These are phyloP conservation scores for Polyplosphaeria fusca DNA, from an alignment of 495 filamentous ascomycete genomes.

Conservation along the genomic window DNA sequence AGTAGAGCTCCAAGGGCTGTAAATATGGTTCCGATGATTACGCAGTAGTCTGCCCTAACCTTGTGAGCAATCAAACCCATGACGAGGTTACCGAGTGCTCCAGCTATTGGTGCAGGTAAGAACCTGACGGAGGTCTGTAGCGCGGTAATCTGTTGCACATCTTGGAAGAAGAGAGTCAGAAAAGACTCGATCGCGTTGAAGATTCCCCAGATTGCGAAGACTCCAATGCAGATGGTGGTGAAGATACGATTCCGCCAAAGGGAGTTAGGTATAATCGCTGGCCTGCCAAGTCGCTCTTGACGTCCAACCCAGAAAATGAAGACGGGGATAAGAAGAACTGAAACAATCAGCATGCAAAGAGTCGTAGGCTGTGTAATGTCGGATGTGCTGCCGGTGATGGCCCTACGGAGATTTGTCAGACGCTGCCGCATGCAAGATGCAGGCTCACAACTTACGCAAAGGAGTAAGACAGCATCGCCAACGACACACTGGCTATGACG, in stretches of 20 bases:
- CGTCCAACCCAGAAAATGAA: slow-evolving; percentile 50
- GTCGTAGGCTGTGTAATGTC: slow-evolving; percentile 38
- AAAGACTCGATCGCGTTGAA: slow-evolving; percentile 52
- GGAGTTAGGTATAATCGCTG: slow-evolving; percentile 51
- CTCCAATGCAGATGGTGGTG: slow-evolving; percentile 49
- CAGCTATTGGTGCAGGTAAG: slow-evolving; percentile 55
- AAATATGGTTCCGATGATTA: slow-evolving; percentile 46
- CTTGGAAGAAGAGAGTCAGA: slow-evolving; percentile 55
- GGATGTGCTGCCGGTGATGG: slow-evolving; percentile 40
- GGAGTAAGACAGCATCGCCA: slow-evolving; percentile 48
- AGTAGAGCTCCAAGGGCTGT: slow-evolving; percentile 54
- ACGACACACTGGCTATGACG: slow-evolving; percentile 38
- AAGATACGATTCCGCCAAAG: slow-evolving; percentile 53
- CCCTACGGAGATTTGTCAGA: slow-evolving; percentile 29
- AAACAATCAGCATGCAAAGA: slow-evolving; percentile 42
- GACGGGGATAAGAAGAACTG: slow-evolving; percentile 44
- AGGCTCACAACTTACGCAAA: slow-evolving; percentile 42
- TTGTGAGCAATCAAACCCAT: slow-evolving; percentile 55
- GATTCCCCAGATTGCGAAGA: slow-evolving; percentile 51
- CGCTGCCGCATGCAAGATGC: not conserved
- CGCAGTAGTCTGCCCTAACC: slow-evolving; percentile 50
- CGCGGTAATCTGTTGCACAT: slow-evolving; percentile 45
- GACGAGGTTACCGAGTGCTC: slow-evolving; percentile 52
- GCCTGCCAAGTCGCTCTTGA: slow-evolving; percentile 43
- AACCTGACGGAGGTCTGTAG: slow-evolving; percentile 50